Evolutionary conservation across 192 early-diverging fungal genomes (phyloP).

Genomic region (Jimgerdemannia lactiflua): DNA sequence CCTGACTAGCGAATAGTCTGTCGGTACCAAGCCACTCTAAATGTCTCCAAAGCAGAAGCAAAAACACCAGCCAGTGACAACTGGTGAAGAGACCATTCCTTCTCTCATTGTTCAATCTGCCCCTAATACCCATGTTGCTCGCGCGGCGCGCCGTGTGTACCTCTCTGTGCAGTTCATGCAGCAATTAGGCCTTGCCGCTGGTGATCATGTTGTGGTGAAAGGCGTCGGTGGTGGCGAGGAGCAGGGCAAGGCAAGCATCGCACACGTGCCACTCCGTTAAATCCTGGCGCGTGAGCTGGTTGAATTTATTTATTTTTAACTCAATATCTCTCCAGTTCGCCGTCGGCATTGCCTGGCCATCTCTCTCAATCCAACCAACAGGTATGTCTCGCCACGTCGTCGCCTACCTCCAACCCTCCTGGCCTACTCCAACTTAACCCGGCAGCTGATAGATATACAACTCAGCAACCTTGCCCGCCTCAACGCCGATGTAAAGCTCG

Average conservation of each 20-base stretch:
- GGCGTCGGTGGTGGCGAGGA: background rate
- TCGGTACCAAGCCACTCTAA: no score
- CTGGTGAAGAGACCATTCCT: no score
- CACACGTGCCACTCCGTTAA: no score
- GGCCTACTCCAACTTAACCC: conserved; percentile 16
- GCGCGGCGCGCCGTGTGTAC: background rate
- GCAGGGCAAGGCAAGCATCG: no score
- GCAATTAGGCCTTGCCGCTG: background rate
- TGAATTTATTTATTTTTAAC: no score
- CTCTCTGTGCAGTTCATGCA: background rate
- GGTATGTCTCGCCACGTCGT: conserved; percentile 24
- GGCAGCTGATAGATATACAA: background rate
- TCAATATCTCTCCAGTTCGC: conserved; percentile 9
- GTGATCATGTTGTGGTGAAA: background rate
- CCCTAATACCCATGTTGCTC: no score
- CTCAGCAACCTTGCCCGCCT: conserved; percentile 17
- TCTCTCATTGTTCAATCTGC: no score
- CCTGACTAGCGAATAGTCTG: no score
- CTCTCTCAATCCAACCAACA: conserved; percentile 32
- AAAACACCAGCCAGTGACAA: no score
- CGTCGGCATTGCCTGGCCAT: conserved; percentile 59
- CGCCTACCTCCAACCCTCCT: background rate
- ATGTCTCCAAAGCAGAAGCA: no score
- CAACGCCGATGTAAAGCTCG: background rate
- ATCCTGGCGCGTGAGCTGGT: no score